phyloP scores from a whole-genome alignment of 2,329 filamentous ascomycete species.

The Fusarium sp. region DNA sequence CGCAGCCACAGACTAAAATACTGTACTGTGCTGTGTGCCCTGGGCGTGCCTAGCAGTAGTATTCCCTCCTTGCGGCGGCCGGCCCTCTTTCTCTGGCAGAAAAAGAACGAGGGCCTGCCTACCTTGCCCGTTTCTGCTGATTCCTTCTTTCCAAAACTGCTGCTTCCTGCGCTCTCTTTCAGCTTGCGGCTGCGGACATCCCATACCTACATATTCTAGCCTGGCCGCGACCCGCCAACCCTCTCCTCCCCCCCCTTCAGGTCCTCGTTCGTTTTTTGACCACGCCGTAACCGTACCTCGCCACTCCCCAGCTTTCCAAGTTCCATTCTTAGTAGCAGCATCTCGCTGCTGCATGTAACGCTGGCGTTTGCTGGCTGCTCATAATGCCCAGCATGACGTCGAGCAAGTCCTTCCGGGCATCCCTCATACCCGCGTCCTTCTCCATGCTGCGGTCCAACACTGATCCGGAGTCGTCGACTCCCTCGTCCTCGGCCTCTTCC shows the following conservation, averaged over 20 bases:
- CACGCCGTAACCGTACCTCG: conserved; percentile 10
- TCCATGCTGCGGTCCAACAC: conserved; percentile 48
- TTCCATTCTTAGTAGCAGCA: conserved; percentile 40
- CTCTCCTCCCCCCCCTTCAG: neutral
- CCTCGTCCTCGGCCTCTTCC: conserved; percentile 20
- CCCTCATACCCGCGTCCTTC: conserved; percentile 49
- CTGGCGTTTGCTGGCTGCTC: conserved; percentile 35
- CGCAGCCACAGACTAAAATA: conserved; percentile 41
- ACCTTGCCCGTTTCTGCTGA: conserved; percentile 16
- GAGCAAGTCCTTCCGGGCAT: conserved; percentile 55
- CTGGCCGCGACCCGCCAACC: conserved; percentile 6
- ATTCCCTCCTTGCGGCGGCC: neutral
- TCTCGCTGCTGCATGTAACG: conserved; percentile 45
- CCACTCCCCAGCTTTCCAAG: conserved; percentile 23
- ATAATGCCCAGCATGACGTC: conserved; percentile 53
- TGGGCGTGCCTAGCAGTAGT: conserved; percentile 12
- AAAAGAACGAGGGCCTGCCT: conserved; percentile 30
- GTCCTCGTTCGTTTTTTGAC: neutral
- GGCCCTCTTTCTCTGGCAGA: neutral
- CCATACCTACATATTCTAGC: conserved; percentile 17
- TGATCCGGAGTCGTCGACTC: conserved; percentile 40
- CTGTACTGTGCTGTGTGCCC: conserved; percentile 19
- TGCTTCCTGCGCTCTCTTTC: neutral
- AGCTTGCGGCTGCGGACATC: conserved; percentile 1
- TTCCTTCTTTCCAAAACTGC: neutral